These are phyloP conservation scores for Forsythia viridissima DNA, from an alignment of 257 asterid species.

Conservation along the genomic window DNA sequence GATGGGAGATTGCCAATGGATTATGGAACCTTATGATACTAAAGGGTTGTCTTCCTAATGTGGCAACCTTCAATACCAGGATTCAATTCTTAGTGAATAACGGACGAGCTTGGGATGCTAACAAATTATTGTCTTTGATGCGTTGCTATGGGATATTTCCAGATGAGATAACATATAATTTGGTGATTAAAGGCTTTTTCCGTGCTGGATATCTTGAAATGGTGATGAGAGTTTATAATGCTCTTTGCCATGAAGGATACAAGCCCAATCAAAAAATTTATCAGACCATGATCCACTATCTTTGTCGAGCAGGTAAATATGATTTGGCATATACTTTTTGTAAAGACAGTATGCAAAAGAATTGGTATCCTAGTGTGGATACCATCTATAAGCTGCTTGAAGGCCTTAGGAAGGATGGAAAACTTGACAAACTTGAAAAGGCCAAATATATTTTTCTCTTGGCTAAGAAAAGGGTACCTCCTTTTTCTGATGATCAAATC, in stretches of 20 bases:
- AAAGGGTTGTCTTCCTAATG: slow-evolving; percentile 69
- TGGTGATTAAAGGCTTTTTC: slow-evolving; percentile 81
- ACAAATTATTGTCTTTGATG: slow-evolving; percentile 57
- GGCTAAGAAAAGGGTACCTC: slow-evolving; percentile 62
- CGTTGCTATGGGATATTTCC: slow-evolving; percentile 38
- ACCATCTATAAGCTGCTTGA: slow-evolving; percentile 55
- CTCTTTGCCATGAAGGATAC: slow-evolving; percentile 48
- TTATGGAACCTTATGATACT: slow-evolving; percentile 77
- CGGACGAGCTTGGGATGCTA: slow-evolving; percentile 79
- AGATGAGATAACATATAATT: slow-evolving; percentile 73
- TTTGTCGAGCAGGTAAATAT: slow-evolving; percentile 48
- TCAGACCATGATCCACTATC: slow-evolving; percentile 79
- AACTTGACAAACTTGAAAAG: slow-evolving; percentile 36
- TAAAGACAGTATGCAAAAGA: slow-evolving; percentile 63
- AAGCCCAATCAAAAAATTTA: slow-evolving; percentile 70
- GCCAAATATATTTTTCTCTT: slow-evolving; percentile 54
- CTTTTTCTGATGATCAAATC: slow-evolving; percentile 50
- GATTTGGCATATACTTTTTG: slow-evolving; percentile 64
- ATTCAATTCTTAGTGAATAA: slow-evolving; percentile 65
- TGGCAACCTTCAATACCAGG: slow-evolving; percentile 75
- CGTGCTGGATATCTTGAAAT: slow-evolving; percentile 46
- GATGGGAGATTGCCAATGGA: slow-evolving; percentile 63
- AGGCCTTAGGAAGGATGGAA: slow-evolving; percentile 51
- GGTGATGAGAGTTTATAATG: slow-evolving; percentile 66
- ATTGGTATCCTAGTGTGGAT: slow-evolving; percentile 69